A percentile compares a stretch with the other conserved stretches of the same genome.
Conservation (phyloP, 108 stramenopile species). For the Bacterosira constricta region DNA sequence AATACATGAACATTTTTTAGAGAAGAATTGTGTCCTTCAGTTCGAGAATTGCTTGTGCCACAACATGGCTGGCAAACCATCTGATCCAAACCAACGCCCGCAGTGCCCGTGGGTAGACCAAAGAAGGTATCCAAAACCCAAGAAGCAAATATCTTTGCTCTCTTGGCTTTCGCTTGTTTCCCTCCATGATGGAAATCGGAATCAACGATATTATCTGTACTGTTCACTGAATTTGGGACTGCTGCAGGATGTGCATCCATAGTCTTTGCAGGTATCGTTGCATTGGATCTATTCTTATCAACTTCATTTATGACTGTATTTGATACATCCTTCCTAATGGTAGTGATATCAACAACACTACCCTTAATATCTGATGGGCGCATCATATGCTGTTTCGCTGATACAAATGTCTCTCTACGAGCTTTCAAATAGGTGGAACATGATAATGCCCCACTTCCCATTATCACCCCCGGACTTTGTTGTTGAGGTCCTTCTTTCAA, state of each 20-base stretch:
- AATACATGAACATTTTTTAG: conserved; percentile 23
- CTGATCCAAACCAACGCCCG: neutral
- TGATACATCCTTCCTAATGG: too few relatives aligned
- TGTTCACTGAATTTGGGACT: conserved; percentile 2
- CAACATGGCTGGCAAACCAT: conserved; percentile 10
- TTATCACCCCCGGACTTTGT: conserved; percentile 5
- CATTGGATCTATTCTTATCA: too few relatives aligned
- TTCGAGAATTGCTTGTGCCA: neutral
- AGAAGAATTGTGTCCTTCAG: conserved; percentile 18
- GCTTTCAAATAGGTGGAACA: conserved; percentile 63
- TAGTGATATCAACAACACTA: too few relatives aligned
- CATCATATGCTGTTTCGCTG: neutral
- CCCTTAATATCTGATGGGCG: too few relatives aligned
- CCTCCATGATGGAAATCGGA: conserved; percentile 49
- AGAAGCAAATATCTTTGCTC: conserved; percentile 66
- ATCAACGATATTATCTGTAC: neutral
- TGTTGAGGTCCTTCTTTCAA: neutral
- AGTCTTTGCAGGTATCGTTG: too few relatives aligned
- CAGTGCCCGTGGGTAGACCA: neutral
- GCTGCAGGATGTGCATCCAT: too few relatives aligned
- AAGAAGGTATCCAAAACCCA: conserved; percentile 59
- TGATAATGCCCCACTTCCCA: conserved; percentile 54
- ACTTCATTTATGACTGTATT: too few relatives aligned
- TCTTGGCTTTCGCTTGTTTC: conserved; percentile 51
- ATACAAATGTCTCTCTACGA: conserved; percentile 35